Percentiles rank a stretch among this genome's conserved stretches.
Evolutionary conservation across 768 basidiomycete species (phyloP).

Genomic region (Inosperma sp.): DNA sequence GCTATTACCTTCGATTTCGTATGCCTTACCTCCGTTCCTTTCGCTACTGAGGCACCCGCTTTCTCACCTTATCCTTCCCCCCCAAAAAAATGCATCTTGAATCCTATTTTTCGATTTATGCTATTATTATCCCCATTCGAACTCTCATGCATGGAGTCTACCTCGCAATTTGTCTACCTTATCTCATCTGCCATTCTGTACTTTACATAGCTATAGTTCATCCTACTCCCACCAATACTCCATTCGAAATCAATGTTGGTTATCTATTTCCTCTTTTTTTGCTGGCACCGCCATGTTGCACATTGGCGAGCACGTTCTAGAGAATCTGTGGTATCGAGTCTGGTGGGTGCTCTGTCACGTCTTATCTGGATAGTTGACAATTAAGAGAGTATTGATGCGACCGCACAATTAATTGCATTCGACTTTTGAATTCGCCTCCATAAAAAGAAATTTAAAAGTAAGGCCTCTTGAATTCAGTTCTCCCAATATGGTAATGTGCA

Average conservation of each 20-base stretch:
- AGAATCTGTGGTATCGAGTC: no score
- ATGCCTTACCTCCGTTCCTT: background rate
- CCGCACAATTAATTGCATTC: no score
- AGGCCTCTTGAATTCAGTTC: no score
- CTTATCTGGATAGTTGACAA: no score
- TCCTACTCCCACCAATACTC: background rate
- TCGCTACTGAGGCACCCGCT: background rate
- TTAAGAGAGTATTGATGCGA: no score
- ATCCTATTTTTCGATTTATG: background rate
- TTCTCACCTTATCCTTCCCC: background rate
- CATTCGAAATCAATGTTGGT: background rate
- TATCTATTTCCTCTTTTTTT: background rate
- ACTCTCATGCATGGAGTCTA: constrained; percentile 4
- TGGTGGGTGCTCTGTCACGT: no score
- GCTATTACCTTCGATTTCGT: background rate
- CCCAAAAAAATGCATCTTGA: background rate
- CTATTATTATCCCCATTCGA: constrained; percentile 1
- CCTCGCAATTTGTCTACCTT: constrained; percentile 6
- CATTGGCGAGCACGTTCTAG: no score
- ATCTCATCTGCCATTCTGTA: constrained; percentile 12
- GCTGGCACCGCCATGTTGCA: background rate
- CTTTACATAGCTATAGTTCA: constrained; percentile 11
- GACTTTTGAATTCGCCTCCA: no score
- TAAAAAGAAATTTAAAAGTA: no score
- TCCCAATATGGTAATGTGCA: no score